Base-by-base conservation (phyloP, 176 grass and related monocot genomes). In the Ensete ventricosum region DNA sequence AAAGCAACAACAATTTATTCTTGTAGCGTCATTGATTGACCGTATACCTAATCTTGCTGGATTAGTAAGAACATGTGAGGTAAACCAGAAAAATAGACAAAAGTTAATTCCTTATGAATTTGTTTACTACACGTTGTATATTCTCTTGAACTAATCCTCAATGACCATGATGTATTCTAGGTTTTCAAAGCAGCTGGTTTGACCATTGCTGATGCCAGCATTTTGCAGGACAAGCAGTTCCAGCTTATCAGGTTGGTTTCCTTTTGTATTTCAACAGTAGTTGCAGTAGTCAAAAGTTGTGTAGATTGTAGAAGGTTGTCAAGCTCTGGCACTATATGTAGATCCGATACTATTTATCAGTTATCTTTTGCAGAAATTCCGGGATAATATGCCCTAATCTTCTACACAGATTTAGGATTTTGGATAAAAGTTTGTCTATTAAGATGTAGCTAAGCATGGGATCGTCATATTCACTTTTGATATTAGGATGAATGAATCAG, bases 11-110 rank as follows among this genome's bases (percentile, higher is more conserved):
- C 83, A 96, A 17, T 48, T 96, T 69, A 85, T 96, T 17, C 79
- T 96, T 53, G 76, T 96, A 54, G 89, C 93, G 10, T 96, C 93
- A 17, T 76, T 96, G 68, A 70, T 96, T 55, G 93, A 96, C 68
- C 85, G 93, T 53, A 85, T 96, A 78, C 93, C 93, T 58, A 96
- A 96, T 84, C 87, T 92, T 57, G 93, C 93, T 8, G 93, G 93
- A 27, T 85, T 96, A 78, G 91, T 87, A 21, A 78, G 93, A 57
- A 97, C 93, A 16, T 97, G 90, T 8, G 93, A 97, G 85, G 91
- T 86, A 72, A 81, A 54, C 48, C 50, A 16, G 2, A 14, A 12
- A 29, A 57, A 29, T 8, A 64, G 14, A 43, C 20, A 54, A n/a
- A 75, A 58, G 19, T 48, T 54, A 16, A 22, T 21, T 5, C 3